Evolutionary conservation across 2,329 filamentous ascomycete genomes (phyloP).

Genomic region (Nemania abortiva): DNA sequence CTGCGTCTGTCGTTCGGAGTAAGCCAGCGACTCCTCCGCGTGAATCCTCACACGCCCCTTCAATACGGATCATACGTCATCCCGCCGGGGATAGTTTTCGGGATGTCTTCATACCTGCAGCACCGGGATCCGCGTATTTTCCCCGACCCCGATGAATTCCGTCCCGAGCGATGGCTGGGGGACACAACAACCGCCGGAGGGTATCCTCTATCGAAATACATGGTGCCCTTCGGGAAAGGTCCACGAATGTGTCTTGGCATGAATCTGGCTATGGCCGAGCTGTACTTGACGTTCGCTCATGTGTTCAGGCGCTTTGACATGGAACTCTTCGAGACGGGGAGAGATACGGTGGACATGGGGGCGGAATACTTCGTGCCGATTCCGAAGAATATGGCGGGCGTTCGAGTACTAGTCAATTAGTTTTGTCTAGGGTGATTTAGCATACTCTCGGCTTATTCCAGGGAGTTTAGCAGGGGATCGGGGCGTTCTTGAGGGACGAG

Average conservation of each 20-base stretch:
- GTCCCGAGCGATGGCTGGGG: slow-evolving; percentile 19
- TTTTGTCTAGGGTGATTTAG: neutral
- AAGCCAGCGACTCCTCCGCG: neutral
- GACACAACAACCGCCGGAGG: slow-evolving; percentile 14
- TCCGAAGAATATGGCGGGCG: neutral
- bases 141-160: slow-evolving; percentile 13
- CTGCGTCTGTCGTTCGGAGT: slow-evolving; percentile 10
- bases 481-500: too few species aligned
- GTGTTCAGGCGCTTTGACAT: slow-evolving; percentile 15
- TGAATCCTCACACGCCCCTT: neutral
- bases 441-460: slow-evolving; percentile 14
- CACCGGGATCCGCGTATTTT: slow-evolving; percentile 12
- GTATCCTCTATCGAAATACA: slow-evolving; percentile 1
- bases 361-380: neutral
- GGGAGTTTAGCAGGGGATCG: neutral
- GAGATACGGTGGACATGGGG: slow-evolving; percentile 4
- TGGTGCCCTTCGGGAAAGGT: slow-evolving; percentile 22
- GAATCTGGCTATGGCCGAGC: slow-evolving; percentile 18
- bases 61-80: slow-evolving; percentile 7
- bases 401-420: neutral
- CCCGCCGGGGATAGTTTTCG: neutral
- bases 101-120: slow-evolving; percentile 10
- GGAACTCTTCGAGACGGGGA: slow-evolving; percentile 9
- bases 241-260: slow-evolving; percentile 17
- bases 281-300: slow-evolving; percentile 14